A percentile compares a stretch with the other conserved stretches of the same genome.
These are phyloP conservation scores for Suillus ampliporus DNA, from an alignment of 768 basidiomycete species.

Conservation along the genomic window DNA sequence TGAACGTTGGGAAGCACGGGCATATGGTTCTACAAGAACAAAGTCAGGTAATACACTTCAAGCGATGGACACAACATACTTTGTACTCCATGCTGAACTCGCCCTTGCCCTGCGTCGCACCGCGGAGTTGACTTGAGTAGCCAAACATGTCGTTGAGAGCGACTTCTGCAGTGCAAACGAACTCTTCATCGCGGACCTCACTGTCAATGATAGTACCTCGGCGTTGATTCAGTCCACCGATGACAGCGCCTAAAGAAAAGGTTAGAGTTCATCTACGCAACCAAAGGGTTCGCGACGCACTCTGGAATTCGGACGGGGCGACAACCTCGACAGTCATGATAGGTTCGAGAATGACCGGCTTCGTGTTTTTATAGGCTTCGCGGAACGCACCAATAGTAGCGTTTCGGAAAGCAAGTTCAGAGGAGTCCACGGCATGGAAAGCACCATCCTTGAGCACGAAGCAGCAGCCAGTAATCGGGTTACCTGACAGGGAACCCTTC, in stretches of 20 bases:
- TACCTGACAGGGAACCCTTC: conserved; percentile 89
- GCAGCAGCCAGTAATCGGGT: conserved; percentile 83
- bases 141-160: conserved; percentile 98
- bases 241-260: conserved; percentile 68
- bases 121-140: conserved; percentile 91
- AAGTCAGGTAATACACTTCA: conserved; percentile 8
- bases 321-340: conserved; percentile 99
- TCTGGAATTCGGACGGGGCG: conserved; percentile 95
- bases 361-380: conserved; percentile 80
- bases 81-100: conserved; percentile 85
- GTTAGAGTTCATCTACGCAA: conserved; percentile 10
- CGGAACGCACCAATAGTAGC: conserved; percentile 92
- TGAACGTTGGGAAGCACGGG: conserved; percentile 89
- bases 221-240: conserved; percentile 91
- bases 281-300: conserved; percentile 41
- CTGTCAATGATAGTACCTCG: conserved; percentile 95
- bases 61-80: conserved; percentile 43
- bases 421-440: conserved; percentile 94
- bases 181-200: conserved; percentile 97
- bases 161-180: conserved; percentile 89
- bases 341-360: conserved; percentile 90
- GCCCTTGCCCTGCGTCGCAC: conserved; percentile 96
- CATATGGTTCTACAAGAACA: conserved; percentile 62
- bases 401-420: conserved; percentile 92
- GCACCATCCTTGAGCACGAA: conserved; percentile 92